Base-by-base conservation (phyloP, 805 yeast genomes). In the Barnettozyma salicaria region DNA sequence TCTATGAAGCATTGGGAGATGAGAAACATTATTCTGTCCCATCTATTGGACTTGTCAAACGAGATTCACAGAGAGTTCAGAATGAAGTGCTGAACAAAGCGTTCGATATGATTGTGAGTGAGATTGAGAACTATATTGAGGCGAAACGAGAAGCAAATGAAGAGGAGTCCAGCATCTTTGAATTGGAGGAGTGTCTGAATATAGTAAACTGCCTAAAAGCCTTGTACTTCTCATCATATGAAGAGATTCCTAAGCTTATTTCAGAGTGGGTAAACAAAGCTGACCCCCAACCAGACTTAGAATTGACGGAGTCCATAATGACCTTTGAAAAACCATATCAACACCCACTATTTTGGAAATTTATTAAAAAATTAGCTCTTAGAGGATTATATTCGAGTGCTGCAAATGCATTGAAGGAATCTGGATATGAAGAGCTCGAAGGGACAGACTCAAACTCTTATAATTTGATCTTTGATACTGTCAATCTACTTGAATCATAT, bases 211-310 rank as follows among this genome's bases (percentile, higher is more conserved):
- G 87, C 47, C 52, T 82, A 19, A 68, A 69, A 34, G 74, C 84
- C 1, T 55, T 74, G 25, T 63, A 67, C 47, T 78, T 76, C 45
- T 46, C 53, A 1, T 51, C 50, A 9, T 44, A 42, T 18, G 50
- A 65, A 2, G 63, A 65, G 13, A 58, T 10, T 61, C 66, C 39
- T 61, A 55, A 34, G 63, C 64, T 44, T 68, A 78, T 21, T 63
- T 64, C 32, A 52, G 68, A 65, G 32, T 83, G 92, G 92, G 64
- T 80, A 19, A 83, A 83, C 51, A 67, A 75, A 39, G 77, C 80
- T 21, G 85, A 81, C 52, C 77, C 80, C 5, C 73, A 74, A 46
- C 89, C 89, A 1, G 75, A 70, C 40, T 64, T 64, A 14, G 73
- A 68, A 19, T 56, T 72, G 22, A 63, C 72, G 4, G 70, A 74